phyloP scores from a whole-genome alignment of 805 yeast species.

The Wickerhamiella australiensis region DNA sequence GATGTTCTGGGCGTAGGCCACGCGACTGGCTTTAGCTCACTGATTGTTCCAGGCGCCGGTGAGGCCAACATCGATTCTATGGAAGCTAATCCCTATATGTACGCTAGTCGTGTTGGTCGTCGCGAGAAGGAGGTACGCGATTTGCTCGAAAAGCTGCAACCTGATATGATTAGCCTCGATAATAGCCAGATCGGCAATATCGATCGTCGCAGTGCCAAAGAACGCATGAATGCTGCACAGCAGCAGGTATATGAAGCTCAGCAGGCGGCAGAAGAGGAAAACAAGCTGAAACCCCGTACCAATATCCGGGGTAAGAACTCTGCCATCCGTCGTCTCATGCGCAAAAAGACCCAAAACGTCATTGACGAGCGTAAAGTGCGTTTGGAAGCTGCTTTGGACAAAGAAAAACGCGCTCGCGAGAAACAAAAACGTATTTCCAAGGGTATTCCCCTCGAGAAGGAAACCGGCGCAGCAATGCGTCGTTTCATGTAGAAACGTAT shows the following conservation, averaged over 20 bases:
- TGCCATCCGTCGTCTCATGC: conserved; percentile 60
- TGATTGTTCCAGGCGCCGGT: conserved; percentile 92
- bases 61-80: conserved; percentile 94
- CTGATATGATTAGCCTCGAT: conserved; percentile 86
- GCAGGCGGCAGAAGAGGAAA: conserved; percentile 37
- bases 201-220: conserved; percentile 51
- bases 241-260: conserved; percentile 32
- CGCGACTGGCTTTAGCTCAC: conserved; percentile 59
- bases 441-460: conserved; percentile 19
- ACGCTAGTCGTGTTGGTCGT: conserved; percentile 82
- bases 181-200: conserved; percentile 80
- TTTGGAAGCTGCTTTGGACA: conserved; percentile 57
- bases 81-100: conserved; percentile 87
- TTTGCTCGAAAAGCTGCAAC: conserved; percentile 73
- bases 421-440: conserved; percentile 13
- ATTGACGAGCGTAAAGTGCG: conserved; percentile 75
- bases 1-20: conserved; percentile 92
- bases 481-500: conserved; percentile 18
- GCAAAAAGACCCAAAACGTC: conserved; percentile 75
- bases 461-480: conserved; percentile 22
- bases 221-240: conserved; percentile 46
- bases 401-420: conserved; percentile 42
- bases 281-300: conserved; percentile 49
- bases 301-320: conserved; percentile 72
- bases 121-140: conserved; percentile 84